These are phyloP conservation scores for Fusarium cicatricum DNA, from an alignment of 2,329 filamentous ascomycete genomes.

Conservation along the genomic window DNA sequence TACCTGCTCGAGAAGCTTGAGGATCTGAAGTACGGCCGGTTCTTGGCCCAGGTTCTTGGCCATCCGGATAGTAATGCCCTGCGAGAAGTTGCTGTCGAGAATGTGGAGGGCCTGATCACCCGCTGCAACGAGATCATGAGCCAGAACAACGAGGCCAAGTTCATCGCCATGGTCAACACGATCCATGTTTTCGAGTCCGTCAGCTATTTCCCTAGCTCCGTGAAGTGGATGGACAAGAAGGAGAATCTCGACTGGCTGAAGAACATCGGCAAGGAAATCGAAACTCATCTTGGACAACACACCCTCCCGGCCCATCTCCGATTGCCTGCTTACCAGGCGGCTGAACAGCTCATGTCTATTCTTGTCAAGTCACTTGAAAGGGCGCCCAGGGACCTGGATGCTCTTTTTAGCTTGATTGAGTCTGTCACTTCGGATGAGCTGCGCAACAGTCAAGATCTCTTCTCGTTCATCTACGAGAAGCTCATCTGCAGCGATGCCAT, in stretches of 20 bases:
- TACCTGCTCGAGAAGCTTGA: slow-evolving; percentile 82
- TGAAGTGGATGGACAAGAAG: slow-evolving; percentile 75
- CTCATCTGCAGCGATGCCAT: slow-evolving; percentile 87
- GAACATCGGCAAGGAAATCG: slow-evolving; percentile 77
- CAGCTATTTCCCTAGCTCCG: slow-evolving; percentile 69
- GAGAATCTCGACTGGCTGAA: slow-evolving; percentile 68
- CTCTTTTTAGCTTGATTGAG: slow-evolving; percentile 85
- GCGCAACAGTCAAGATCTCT: slow-evolving; percentile 77
- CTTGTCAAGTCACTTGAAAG: slow-evolving; percentile 82
- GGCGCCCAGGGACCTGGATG: slow-evolving; percentile 79
- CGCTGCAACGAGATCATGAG: slow-evolving; percentile 68
- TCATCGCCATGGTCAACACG: slow-evolving; percentile 80
- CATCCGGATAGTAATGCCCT: slow-evolving; percentile 78
- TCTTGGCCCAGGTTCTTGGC: slow-evolving; percentile 86
- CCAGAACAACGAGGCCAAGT: slow-evolving; percentile 75
- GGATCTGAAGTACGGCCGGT: slow-evolving; percentile 86
- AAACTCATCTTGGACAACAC: slow-evolving; percentile 75
- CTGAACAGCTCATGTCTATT: slow-evolving; percentile 86
- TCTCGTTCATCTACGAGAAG: slow-evolving; percentile 82
- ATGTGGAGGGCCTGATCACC: slow-evolving; percentile 76
- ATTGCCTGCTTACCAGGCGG: slow-evolving; percentile 86
- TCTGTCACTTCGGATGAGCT: slow-evolving; percentile 85
- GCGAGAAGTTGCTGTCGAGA: slow-evolving; percentile 76
- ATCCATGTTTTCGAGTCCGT: slow-evolving; percentile 87
- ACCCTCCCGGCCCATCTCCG: slow-evolving; percentile 76